phyloP scores from a whole-genome alignment of 139 green algal species.

The Chlorella vulgaris region DNA sequence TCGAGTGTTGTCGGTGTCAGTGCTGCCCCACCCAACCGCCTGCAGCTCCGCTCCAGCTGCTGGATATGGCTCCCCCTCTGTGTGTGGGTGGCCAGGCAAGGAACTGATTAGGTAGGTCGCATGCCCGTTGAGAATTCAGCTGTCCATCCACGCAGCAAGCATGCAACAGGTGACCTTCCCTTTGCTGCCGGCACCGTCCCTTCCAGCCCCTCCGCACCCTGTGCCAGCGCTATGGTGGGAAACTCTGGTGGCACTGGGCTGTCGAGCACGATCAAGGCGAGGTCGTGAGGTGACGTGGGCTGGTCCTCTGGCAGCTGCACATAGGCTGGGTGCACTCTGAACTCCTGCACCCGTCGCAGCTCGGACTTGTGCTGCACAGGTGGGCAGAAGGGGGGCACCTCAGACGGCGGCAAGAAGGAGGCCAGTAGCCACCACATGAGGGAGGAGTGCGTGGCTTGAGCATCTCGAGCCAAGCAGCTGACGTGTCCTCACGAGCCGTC shows the following conservation, averaged over 20 bases:
- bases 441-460: no score
- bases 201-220: no score
- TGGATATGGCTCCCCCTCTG: no score
- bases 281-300: constrained; percentile 18
- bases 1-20: constrained; percentile 4
- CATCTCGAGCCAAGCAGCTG: no score
- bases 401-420: neutral
- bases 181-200: no score
- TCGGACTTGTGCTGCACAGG: constrained; percentile 1
- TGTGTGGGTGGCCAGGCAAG: no score
- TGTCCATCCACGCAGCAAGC: no score
- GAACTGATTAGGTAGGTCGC: no score
- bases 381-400: neutral
- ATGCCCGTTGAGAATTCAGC: no score
- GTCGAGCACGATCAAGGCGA: constrained; percentile 17
- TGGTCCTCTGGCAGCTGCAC: constrained; percentile 14
- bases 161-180: no score
- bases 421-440: neutral
- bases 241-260: neutral
- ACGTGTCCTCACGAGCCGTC: no score
- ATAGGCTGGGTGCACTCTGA: neutral
- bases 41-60: neutral
- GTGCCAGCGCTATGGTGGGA: neutral
- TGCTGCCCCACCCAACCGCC: constrained; percentile 16
- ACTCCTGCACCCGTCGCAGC: neutral